Base-by-base conservation (phyloP, 441 rosid species). In the Bruguiera hainesii region DNA sequence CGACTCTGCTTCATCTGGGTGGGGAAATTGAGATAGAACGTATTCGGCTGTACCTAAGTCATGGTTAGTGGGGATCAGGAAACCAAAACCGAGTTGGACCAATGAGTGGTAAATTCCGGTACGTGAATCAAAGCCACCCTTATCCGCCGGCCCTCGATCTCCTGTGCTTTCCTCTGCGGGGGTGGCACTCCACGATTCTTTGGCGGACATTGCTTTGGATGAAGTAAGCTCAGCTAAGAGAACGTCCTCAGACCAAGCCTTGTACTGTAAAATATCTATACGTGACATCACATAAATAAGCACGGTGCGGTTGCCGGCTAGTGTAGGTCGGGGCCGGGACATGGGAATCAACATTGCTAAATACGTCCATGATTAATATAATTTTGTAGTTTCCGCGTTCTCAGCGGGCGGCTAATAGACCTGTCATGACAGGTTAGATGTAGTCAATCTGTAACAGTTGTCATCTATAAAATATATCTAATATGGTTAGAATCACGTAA, bases 21-120 rank as follows among this genome's bases (percentile, higher is more conserved):
- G 73, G 0, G 86, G 84, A 64, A 88, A 83, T 6, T 79, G 80
- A 0, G 94, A 84, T 26, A 86, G 56, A 70, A 83, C 82, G 56
- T 69, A 79, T 19, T 75, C 68, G 49, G 81, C 74, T 0, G 75
- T 71, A 65, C 73, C 83, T 8, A 88, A 79, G 64, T 79, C 68
- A 23, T 56, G 63, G 49, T 61, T 58, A 0, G 78, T 73, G 16
- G 88, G 88, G 33, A 79, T 72, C 58, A 30, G 75, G 66, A 73
- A 60, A 56, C 62, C 16, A 11, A 76, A 77, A 20, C 63, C 60
- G 6, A 86, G 78, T 56, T 72, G 76, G 21, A 48, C 13, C 3
- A 76, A 68, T 7, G 94, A 79, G 68, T 60, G 77, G 75, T 80
- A 86, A 67, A 83, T 71, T 59, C 89, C 80, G 3, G 85, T 78